Conservation (phyloP, 352 stramenopile species). For the Phytophthora gonapodyides region DNA sequence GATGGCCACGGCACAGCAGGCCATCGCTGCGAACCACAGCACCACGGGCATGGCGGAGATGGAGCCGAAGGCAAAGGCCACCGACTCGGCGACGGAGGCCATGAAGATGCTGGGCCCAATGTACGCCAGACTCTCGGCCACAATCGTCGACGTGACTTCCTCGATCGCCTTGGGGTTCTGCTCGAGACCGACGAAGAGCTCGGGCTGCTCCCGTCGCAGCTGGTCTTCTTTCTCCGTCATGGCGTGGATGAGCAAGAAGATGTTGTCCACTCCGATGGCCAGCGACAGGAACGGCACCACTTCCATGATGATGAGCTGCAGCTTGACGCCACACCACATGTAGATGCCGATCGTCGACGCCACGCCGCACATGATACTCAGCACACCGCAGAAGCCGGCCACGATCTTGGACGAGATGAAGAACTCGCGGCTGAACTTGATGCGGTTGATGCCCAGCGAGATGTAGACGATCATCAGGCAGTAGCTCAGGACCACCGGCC, state of each 20-base stretch:
- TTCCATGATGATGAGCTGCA: constrained; percentile 79
- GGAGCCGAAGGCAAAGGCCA: constrained; percentile 62
- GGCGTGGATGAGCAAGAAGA: constrained; percentile 69
- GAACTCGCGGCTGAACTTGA: constrained; percentile 49
- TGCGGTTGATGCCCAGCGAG: constrained; percentile 66
- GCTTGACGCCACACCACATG: constrained; percentile 60
- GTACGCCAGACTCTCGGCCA: constrained; percentile 48
- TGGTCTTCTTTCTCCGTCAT: constrained; percentile 56
- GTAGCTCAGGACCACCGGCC: constrained; percentile 59
- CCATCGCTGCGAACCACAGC: constrained; percentile 69
- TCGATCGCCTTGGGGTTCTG: constrained; percentile 43
- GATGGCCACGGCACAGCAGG: constrained; percentile 54
- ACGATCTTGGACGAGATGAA: constrained; percentile 65
- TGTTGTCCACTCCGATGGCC: constrained; percentile 74
- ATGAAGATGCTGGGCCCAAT: constrained; percentile 75
- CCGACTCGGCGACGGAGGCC: constrained; percentile 55
- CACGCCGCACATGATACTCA: constrained; percentile 64
- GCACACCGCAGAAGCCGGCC: constrained; percentile 58
- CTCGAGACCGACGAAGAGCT: constrained; percentile 49
- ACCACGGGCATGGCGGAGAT: constrained; percentile 71
- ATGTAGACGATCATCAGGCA: constrained; percentile 73
- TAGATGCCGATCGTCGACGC: constrained; percentile 64
- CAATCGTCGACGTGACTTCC: constrained; percentile 41
- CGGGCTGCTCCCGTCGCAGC: constrained; percentile 35
- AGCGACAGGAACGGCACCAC: constrained; percentile 71